Evolutionary conservation across 2,329 filamentous ascomycete genomes (phyloP).

Genomic region (Chrysoporthe deuterocubensis): DNA sequence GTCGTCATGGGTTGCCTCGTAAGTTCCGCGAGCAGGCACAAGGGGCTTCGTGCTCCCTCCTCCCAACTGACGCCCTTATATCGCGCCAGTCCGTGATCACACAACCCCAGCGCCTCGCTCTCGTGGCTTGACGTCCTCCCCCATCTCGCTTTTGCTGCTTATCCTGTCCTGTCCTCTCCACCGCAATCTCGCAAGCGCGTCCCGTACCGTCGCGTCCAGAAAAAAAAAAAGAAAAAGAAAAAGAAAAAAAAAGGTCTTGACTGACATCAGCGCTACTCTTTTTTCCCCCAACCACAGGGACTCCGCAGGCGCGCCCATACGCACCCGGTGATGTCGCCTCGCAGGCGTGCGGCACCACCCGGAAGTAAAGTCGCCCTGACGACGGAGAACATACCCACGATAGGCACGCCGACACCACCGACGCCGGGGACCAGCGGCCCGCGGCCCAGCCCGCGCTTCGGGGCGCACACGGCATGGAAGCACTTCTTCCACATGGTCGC

Average conservation of each 20-base stretch:
- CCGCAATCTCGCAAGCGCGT: constrained; percentile 13
- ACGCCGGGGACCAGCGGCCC: constrained; percentile 20
- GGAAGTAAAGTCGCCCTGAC: background rate
- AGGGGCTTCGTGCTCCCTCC: background rate
- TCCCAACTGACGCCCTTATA: background rate
- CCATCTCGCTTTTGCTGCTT: background rate
- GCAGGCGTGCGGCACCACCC: constrained; percentile 11
- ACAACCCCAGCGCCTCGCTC: background rate
- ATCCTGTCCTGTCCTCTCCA: background rate
- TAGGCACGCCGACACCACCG: constrained; percentile 13
- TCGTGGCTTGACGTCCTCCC: background rate
- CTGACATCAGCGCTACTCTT: background rate
- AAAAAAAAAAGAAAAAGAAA: background rate
- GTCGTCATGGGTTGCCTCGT: constrained; percentile 29
- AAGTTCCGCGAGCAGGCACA: constrained; percentile 20
- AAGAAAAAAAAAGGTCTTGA: background rate
- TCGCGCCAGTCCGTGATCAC: background rate
- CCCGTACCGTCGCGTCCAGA: constrained; percentile 7
- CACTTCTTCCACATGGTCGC: constrained; percentile 29
- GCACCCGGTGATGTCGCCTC: constrained; percentile 24
- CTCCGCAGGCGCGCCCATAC: constrained; percentile 24
- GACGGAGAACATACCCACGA: constrained; percentile 6
- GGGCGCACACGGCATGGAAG: constrained; percentile 28
- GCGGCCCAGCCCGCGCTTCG: constrained; percentile 26
- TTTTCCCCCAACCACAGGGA: constrained; percentile 15